phyloP scores from a whole-genome alignment of 495 filamentous ascomycete species.

The Xylaria telfairii region DNA sequence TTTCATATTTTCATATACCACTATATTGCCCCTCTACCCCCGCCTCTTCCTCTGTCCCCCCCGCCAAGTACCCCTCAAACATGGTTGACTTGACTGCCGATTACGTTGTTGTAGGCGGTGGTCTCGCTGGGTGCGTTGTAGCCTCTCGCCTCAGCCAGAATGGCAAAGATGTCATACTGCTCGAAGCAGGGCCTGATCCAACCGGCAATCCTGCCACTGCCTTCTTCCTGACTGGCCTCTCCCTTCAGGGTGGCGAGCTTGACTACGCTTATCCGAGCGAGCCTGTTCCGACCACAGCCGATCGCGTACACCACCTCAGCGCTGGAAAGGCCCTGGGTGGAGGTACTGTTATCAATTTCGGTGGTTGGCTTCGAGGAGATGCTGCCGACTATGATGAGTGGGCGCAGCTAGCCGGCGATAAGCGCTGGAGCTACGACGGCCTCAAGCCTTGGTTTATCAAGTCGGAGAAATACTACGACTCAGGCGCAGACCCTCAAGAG shows the following conservation, averaged over 20 bases:
- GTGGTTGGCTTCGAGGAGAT: conserved; percentile 46
- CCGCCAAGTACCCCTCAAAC: not conserved
- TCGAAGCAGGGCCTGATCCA: conserved; percentile 31
- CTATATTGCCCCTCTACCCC: not conserved
- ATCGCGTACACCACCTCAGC: conserved; percentile 31
- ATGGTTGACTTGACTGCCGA: conserved; percentile 26
- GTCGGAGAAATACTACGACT: conserved; percentile 32
- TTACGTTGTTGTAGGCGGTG: conserved; percentile 48
- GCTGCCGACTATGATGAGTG: conserved; percentile 49
- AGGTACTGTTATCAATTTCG: conserved; percentile 42
- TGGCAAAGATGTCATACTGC: conserved; percentile 24
- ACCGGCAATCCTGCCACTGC: conserved; percentile 23
- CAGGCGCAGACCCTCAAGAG: conserved; percentile 27
- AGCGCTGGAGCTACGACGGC: conserved; percentile 46
- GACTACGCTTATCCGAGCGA: conserved; percentile 45
- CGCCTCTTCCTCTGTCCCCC: not conserved
- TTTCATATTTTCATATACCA: not conserved
- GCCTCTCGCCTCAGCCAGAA: conserved; percentile 29
- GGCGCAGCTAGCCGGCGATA: conserved; percentile 42
- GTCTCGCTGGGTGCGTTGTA: conserved; percentile 42
- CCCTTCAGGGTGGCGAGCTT: conserved; percentile 36
- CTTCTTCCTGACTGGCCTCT: conserved; percentile 23
- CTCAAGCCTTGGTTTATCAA: conserved; percentile 43
- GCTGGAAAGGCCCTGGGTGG: conserved; percentile 49
- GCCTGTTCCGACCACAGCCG: conserved; percentile 34